A percentile compares a stretch with the other conserved stretches of the same genome.
Evolutionary conservation across 2,329 filamentous ascomycete species (phyloP).

Genomic region (Aspergillus amoenus): DNA sequence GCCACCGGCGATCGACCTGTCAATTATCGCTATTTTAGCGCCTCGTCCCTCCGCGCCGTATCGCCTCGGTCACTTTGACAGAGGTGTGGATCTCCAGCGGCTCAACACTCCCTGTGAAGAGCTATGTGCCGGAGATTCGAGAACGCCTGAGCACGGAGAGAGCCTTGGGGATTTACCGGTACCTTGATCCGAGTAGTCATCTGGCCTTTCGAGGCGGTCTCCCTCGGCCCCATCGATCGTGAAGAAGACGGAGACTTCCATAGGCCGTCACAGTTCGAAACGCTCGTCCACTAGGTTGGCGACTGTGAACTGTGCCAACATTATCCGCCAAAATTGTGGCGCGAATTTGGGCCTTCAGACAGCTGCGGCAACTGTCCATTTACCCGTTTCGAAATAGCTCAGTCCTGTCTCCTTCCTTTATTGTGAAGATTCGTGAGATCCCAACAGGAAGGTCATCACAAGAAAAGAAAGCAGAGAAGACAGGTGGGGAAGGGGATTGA

Average conservation of each 20-base stretch:
- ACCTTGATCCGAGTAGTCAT: constrained; percentile 4
- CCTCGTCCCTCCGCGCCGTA: constrained; percentile 11
- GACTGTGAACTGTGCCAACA: constrained; percentile 5
- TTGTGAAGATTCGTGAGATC: neutral
- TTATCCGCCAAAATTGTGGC: constrained; percentile 9
- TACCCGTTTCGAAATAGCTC: constrained; percentile 6
- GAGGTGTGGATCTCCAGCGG: constrained; percentile 10
- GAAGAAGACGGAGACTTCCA: constrained; percentile 6
- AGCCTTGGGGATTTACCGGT: constrained; percentile 5
- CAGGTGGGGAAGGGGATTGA: constrained; percentile 6
- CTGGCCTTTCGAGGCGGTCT: neutral
- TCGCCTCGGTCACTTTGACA: constrained; percentile 9
- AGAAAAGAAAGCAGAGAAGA: neutral
- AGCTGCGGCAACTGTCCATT: neutral
- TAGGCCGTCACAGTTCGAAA: constrained; percentile 8
- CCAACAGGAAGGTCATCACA: neutral
- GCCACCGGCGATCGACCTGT: constrained; percentile 6
- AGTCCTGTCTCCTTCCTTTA: neutral
- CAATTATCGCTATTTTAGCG: constrained; percentile 15
- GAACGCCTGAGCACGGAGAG: neutral
- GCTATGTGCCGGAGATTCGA: neutral
- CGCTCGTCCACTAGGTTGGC: constrained; percentile 10
- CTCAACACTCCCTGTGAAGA: constrained; percentile 2
- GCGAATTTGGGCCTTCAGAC: neutral
- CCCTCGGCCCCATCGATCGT: neutral